Base-by-base conservation (phyloP, 148 eudicot genomes). In the Polygonum maritimum region DNA sequence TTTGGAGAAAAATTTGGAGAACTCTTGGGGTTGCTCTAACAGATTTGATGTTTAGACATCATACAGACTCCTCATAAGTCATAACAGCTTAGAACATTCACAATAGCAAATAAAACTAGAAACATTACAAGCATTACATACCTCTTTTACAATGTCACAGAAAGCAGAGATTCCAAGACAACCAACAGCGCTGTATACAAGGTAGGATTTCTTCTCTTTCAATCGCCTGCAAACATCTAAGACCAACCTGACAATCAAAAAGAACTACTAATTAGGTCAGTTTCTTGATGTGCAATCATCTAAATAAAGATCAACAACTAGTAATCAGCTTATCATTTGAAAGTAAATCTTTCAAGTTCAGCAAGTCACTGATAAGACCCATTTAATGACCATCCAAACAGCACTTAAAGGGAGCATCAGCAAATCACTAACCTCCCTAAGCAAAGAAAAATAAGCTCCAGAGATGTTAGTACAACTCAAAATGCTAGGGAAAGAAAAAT, bases 101-200 rank as follows among this genome's bases (percentile, higher is more conserved):
- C 13, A 6, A 63, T 8, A 67, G 7, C 38, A 36, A 67, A 67
- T 3, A 36, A 36, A 67, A 67, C 16, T 15, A 67, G 44, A 67
- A 36, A 7, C 71, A 67, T 67, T 67, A 10, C 44, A 67, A 49
- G 10, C 39, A 38, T 76, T 35, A 75, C 3, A 69, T 88, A 94
- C 97, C 96, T 92, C 98, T 76, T 89, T 88, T 63, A 94, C 85
- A 73, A 94, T 94, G 80, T 92, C 98, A 82, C 83, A 83, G 57
- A 94, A 71, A 62, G 97, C 97, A 81, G 97, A 63, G 40, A 91
- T 83, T 26, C 97, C 98, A 47, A 94, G 86, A 78, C 90, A 82
- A 74, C 97, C 98, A 58, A 92, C 94, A 54, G 98, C 98, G 71
- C 89, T 82, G 76, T 89, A 94, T 44, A 94, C 81, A 78, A 94